Base-by-base conservation (phyloP, 148 eudicot genomes). In the Camellia granthamiana region DNA sequence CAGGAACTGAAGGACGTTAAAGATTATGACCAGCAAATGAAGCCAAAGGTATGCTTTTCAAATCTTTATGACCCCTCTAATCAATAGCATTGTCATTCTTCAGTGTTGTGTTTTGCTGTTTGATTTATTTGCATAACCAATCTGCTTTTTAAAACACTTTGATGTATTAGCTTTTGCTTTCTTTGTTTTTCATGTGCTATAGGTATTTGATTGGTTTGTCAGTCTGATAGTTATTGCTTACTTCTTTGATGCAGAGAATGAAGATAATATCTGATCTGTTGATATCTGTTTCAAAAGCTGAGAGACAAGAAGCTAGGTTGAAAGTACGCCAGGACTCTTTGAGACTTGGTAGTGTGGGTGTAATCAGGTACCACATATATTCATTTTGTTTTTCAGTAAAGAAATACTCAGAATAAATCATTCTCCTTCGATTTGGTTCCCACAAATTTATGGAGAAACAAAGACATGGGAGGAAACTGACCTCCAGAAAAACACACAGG, bases 341-440 rank as follows among this genome's bases (percentile, higher is more conserved):
- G 88, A 91, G 98, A 86, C 95, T 97, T 77, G 99, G 99, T 70
- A 97, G 92, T 87, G 98, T 97, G 41, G 98, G 98, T 76, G 91
- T 97, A 49, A 87, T 92, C 81, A 93, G 99, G 99, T 94, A 84
- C 54, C 52, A 21, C 43, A 59, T 77, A 30, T 72, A 18, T 43
- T 82, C 13, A 64, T 65, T 69, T 66, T 11, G 12, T 44, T 64
- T 74, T 75, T 76, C 10, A 3, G 11, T 14, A 8, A 67, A 77
- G 44, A 8, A 43, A 49, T 77, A 30, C 14, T 71, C 52, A 5
- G 43, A n/a, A 43, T 52, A 23, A 47, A 78, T 54, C n/a, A 41
- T 18, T 78, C 41, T 10, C 54, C 16, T n/a, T 69, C 12, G 16
- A 19, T 49, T 76, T 49, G 47, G 69, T 64, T 21, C 59, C 42